A percentile compares a stretch with the other conserved stretches of the same genome.
Conservation (phyloP, 768 basidiomycete genomes). For the Hericium rajendrae region DNA sequence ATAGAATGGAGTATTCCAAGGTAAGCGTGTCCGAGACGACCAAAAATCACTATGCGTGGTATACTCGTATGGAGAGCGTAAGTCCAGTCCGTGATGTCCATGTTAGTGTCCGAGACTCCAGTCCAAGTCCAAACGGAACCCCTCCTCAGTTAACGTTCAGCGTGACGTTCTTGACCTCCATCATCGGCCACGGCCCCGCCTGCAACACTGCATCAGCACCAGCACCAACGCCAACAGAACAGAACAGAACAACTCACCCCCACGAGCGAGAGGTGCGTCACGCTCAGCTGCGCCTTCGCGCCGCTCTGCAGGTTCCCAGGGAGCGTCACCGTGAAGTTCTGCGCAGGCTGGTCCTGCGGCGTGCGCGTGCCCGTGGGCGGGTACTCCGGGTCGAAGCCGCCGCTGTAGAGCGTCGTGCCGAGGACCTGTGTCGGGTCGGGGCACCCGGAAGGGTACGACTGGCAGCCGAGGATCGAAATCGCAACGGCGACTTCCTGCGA, state of each 20-base stretch:
- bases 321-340: background rate
- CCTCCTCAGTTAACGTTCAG: background rate
- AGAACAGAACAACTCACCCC: background rate
- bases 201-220: background rate
- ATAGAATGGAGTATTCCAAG: too few species aligned
- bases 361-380: background rate
- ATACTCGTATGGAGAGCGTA: background rate
- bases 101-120: background rate
- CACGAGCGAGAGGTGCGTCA: slow-evolving; percentile 1
- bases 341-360: background rate
- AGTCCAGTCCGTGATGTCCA: background rate
- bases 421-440: background rate
- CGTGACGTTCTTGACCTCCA: slow-evolving; percentile 4
- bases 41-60: background rate
- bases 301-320: background rate
- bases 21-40: too few species aligned
- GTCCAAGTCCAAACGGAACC: background rate
- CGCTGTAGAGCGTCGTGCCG: slow-evolving; percentile 1
- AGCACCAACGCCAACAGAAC: background rate
- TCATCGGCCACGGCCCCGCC: slow-evolving; percentile 1
- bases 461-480: background rate
- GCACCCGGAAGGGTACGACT: background rate
- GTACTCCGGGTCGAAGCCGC: background rate
- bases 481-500: slow-evolving; percentile 1
- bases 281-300: background rate